Conservation (phyloP, 2,329 filamentous ascomycete genomes). For the Seiridium cupressi region DNA sequence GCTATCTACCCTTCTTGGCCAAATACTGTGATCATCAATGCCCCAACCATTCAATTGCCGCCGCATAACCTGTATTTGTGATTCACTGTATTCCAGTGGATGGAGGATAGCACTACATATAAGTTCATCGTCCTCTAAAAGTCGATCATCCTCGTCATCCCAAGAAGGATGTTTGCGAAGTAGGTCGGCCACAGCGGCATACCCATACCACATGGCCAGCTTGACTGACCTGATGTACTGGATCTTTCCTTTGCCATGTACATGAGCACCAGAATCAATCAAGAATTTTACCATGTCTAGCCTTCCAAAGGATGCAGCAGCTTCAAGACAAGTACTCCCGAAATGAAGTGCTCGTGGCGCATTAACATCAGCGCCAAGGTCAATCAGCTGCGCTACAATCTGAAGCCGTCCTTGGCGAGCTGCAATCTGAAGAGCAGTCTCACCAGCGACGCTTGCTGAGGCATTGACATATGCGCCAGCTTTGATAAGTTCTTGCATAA, state of each 20-base stretch:
- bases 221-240: background rate
- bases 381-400: background rate
- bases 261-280: background rate
- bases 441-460: background rate
- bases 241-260: background rate
- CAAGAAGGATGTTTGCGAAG: background rate
- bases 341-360: background rate
- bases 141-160: background rate
- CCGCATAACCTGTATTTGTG: no score
- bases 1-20: no score
- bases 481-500: background rate
- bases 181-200: background rate
- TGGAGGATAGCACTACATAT: rapidly evolving
- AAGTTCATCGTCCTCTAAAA: background rate
- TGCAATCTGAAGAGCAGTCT: background rate
- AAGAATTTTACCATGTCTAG: background rate
- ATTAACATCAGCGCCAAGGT: background rate
- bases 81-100: background rate
- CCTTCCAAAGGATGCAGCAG: background rate
- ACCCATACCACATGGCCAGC: rapidly evolving
- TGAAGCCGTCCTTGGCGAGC: background rate
- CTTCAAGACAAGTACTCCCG: background rate
- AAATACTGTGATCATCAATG: no score
- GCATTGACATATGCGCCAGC: background rate
- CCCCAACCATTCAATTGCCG: no score